Conservation (phyloP, 768 basidiomycete genomes). For the Amyloporia xantha region DNA sequence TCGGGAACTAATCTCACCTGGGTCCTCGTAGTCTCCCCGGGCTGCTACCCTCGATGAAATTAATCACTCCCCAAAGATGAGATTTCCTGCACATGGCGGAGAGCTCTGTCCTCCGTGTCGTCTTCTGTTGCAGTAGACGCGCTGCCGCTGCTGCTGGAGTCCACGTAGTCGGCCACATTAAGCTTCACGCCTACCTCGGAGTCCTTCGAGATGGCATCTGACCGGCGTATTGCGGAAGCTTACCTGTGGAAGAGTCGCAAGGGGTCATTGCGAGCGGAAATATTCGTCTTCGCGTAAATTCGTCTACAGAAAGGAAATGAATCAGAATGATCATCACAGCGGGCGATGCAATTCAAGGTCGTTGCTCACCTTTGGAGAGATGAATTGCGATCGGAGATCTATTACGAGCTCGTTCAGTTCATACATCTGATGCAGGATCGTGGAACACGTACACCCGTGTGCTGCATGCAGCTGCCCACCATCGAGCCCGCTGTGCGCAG, state of each 20-base stretch:
- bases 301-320: conserved; percentile 24
- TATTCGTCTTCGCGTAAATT: conserved; percentile 61
- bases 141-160: conserved; percentile 11
- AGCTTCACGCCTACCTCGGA: conserved; percentile 78
- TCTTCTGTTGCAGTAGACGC: not conserved
- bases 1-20: too few relatives aligned
- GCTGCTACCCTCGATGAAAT: conserved; percentile 88
- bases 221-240: conserved; percentile 45
- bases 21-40: conserved; percentile 78
- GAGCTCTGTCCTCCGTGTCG: conserved; percentile 35
- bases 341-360: not conserved
- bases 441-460: conserved; percentile 66
- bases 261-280: conserved; percentile 35
- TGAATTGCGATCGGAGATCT: conserved; percentile 78
- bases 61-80: conserved; percentile 59
- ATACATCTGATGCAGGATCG: not conserved
- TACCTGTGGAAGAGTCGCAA: conserved; percentile 57
- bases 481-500: conserved; percentile 68
- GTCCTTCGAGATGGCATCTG: conserved; percentile 34
- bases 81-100: conserved; percentile 55
- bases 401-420: not conserved
- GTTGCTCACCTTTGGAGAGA: conserved; percentile 59
- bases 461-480: conserved; percentile 82
- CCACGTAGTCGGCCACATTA: conserved; percentile 70
- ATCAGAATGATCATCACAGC: not conserved